Percentiles rank a stretch among this genome's conserved stretches.
These are phyloP conservation scores for Calonectria multiphialidica DNA, from an alignment of 2,329 filamentous ascomycete species.

Conservation along the genomic window DNA sequence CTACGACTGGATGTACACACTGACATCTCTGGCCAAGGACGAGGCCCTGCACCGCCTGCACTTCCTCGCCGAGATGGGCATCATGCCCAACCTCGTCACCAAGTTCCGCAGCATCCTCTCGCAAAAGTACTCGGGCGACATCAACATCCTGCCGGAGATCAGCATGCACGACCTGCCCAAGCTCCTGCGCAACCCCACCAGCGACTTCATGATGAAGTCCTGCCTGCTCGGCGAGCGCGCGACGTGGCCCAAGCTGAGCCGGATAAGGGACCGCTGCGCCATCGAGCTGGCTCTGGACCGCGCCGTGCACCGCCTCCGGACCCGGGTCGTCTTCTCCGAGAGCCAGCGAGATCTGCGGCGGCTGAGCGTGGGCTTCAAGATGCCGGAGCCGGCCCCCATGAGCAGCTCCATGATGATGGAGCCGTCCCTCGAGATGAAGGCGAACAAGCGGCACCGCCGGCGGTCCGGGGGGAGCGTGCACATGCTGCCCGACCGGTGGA, in stretches of 20 bases:
- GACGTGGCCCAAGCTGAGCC: slow-evolving; percentile 90
- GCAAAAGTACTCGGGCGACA: slow-evolving; percentile 94
- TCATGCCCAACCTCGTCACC: slow-evolving; percentile 83
- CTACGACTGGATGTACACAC: slow-evolving; percentile 71
- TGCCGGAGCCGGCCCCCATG: slow-evolving; percentile 29
- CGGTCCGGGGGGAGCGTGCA: slow-evolving; percentile 64
- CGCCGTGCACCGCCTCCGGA: slow-evolving; percentile 76
- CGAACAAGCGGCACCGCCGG: slow-evolving; percentile 56
- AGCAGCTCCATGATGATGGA: slow-evolving; percentile 32
- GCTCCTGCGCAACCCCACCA: slow-evolving; percentile 85
- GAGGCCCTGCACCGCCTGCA: slow-evolving; percentile 86
- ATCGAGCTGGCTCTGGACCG: slow-evolving; percentile 88
- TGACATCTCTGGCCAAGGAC: slow-evolving; percentile 81
- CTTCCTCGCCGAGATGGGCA: slow-evolving; percentile 81
- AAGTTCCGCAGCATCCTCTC: slow-evolving; percentile 86
- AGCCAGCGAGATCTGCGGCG: slow-evolving; percentile 70
- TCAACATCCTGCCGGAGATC: slow-evolving; percentile 90
- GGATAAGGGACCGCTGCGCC: slow-evolving; percentile 87
- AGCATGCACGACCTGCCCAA: slow-evolving; percentile 79
- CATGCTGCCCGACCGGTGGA: slow-evolving; percentile 50
- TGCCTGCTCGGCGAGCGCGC: slow-evolving; percentile 84
- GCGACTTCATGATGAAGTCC: slow-evolving; percentile 86
- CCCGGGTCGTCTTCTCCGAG: slow-evolving; percentile 76
- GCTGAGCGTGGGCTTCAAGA: slow-evolving; percentile 40
- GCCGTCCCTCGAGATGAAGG: slow-evolving; percentile 39